Evolutionary conservation across 441 rosid genomes (phyloP), one percentile per base, ranked within the genome.

Genomic region (Pelargonium citronellum): DNA sequence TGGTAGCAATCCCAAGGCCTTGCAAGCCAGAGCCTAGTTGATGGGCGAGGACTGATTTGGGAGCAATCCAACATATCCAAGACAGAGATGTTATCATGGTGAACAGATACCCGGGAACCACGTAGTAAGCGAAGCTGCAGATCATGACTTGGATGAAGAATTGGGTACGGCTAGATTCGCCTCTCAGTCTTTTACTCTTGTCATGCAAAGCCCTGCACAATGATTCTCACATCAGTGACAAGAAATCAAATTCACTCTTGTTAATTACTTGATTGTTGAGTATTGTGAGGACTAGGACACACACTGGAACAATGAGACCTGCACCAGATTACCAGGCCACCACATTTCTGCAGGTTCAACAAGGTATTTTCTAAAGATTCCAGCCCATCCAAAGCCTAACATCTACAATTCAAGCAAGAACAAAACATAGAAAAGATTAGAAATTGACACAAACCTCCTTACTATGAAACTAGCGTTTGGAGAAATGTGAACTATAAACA

Each of bases 301-400:
- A 4, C 76, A 91, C 96, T 92, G 83, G 81, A 91, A 91, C 73
- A 91, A 74, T 10, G 96, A 91, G 79, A 91, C 97, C 65, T 87
- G 91, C 63, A 91, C 91, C 30, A 91, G 79, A 75, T 85, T 87
- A 69, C 66, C 43, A 0, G 97, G 96, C 97, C 97, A 89, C 97
- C 97, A 91, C 94, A 91, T 89, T 41, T 87, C 93, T 37, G 83
- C 90, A 2, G 97, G 91, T 80, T 91, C 94, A 7, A 91, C 90
- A 0, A 91, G 84, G 71, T 85, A 88, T 76, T 80, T 81, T 67
- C 94, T 69, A 83, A 87, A 91, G 11, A 90, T 71, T 63, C 96
- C 96, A 8, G 96, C 96, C 97, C 96, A 91, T 0, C 96, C 97
- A 75, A 87, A 90, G 49, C 97, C 97, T 39, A 90, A 71, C 37